Evolutionary conservation across 202 grass and related monocot genomes (phyloP).

Genomic region (Panicum virgatum): DNA sequence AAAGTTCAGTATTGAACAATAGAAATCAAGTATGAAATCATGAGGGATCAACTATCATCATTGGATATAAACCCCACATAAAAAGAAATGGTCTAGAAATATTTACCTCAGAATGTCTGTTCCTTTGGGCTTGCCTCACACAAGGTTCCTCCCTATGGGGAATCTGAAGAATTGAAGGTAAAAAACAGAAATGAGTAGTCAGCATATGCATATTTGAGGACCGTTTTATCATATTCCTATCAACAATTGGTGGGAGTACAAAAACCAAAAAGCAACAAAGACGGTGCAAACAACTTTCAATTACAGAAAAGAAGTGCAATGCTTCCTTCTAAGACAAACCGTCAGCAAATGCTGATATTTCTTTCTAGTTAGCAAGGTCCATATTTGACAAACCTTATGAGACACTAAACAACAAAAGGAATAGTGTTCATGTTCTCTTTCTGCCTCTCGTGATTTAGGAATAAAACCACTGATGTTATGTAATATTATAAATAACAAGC

Average conservation of each 20-base stretch:
- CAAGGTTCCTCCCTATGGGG: slow-evolving; percentile 32
- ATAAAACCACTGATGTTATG: background rate
- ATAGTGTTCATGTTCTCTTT: background rate
- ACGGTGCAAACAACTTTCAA: background rate
- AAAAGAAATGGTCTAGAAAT: background rate
- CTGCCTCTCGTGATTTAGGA: background rate
- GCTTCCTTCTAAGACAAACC: background rate
- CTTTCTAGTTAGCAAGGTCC: slow-evolving; percentile 10
- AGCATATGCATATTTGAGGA: slow-evolving; percentile 26
- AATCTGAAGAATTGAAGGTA: slow-evolving; percentile 49
- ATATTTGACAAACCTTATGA: slow-evolving; percentile 1
- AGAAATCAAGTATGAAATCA: background rate
- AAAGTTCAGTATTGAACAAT: background rate
- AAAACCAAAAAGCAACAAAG: background rate
- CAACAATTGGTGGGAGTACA: background rate
- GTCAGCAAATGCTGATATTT: background rate
- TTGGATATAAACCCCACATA: background rate
- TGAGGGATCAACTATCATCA: background rate
- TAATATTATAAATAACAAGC: background rate
- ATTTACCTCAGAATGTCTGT: too few species aligned
- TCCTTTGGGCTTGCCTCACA: background rate
- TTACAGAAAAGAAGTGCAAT: background rate
- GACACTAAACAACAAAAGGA: slow-evolving; percentile 5
- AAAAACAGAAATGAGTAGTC: slow-evolving; percentile 37
- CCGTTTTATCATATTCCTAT: background rate